Evolutionary conservation across 805 yeast species (phyloP).

Genomic region (Zygosaccharomyces gambellarensis): DNA sequence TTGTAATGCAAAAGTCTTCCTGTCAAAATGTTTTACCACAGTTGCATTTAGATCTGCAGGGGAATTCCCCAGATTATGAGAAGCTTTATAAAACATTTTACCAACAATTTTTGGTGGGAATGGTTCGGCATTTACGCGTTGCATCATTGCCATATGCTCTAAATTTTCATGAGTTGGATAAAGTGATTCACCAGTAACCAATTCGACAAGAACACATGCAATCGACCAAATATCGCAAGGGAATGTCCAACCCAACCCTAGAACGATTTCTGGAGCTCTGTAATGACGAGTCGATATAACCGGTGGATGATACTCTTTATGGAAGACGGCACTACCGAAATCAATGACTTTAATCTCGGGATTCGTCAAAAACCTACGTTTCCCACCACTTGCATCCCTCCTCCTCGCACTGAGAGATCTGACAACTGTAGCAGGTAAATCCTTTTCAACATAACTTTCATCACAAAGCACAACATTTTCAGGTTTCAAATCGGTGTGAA

Average conservation of each 20-base stretch:
- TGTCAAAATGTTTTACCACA: slow-evolving; percentile 32
- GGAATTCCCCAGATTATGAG: slow-evolving; percentile 30
- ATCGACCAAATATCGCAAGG: slow-evolving; percentile 98
- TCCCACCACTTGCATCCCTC: slow-evolving; percentile 32
- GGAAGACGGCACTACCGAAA: slow-evolving; percentile 94
- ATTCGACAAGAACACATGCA: slow-evolving; percentile 88
- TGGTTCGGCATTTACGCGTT: slow-evolving; percentile 58
- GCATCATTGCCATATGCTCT: slow-evolving; percentile 95
- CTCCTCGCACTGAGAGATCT: slow-evolving; percentile 29
- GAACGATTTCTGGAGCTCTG: slow-evolving; percentile 92
- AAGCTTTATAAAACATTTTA: slow-evolving; percentile 32
- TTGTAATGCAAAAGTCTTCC: slow-evolving; percentile 16
- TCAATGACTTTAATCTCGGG: slow-evolving; percentile 88
- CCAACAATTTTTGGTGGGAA: slow-evolving; percentile 39
- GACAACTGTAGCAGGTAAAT: slow-evolving; percentile 20
- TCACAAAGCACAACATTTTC: slow-evolving; percentile 71
- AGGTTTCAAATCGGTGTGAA: slow-evolving; percentile 96
- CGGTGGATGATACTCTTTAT: slow-evolving; percentile 88
- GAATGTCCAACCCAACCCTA: slow-evolving; percentile 94
- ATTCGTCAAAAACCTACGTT: slow-evolving; percentile 46
- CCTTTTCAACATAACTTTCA: slow-evolving; percentile 24
- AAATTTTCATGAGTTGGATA: slow-evolving; percentile 92
- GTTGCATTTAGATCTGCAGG: slow-evolving; percentile 33
- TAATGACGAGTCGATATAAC: slow-evolving; percentile 94
- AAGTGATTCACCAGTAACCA: slow-evolving; percentile 89